Evolutionary conservation across 2,329 filamentous ascomycete genomes (phyloP).

Genomic region (Stachybotrys echinatus): DNA sequence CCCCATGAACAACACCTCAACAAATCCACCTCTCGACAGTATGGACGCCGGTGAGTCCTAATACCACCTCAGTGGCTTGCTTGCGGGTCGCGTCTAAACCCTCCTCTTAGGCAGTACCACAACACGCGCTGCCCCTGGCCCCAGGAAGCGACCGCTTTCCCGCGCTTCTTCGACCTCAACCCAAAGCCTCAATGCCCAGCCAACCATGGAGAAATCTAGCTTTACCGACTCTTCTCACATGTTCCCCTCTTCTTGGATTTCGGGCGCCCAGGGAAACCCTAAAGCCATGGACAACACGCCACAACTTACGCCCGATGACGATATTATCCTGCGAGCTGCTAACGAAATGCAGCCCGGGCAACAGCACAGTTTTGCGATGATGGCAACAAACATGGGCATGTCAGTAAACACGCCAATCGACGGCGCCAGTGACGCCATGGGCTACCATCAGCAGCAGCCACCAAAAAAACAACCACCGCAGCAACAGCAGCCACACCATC

Average conservation of each 20-base stretch:
- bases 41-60: not conserved
- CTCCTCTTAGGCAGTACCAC: not conserved
- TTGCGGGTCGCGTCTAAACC: not conserved
- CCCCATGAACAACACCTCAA: not conserved
- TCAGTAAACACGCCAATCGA: slow-evolving; percentile 33
- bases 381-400: not conserved
- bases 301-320: slow-evolving; percentile 52
- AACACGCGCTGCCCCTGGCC: slow-evolving; percentile 28
- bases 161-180: slow-evolving; percentile 53
- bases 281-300: slow-evolving; percentile 36
- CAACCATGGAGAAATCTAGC: slow-evolving; percentile 41
- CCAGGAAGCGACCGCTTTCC: slow-evolving; percentile 47
- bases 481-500: slow-evolving; percentile 30
- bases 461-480: slow-evolving; percentile 9
- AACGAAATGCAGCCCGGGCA: slow-evolving; percentile 48
- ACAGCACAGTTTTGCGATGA: slow-evolving; percentile 45
- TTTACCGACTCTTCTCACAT: slow-evolving; percentile 38
- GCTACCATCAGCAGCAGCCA: slow-evolving; percentile 34
- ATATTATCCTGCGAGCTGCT: slow-evolving; percentile 54
- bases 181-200: slow-evolving; percentile 48
- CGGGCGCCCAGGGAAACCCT: slow-evolving; percentile 35
- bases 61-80: slow-evolving; percentile 4
- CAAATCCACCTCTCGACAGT: not conserved
- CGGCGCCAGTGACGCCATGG: slow-evolving; percentile 35
- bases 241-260: slow-evolving; percentile 46